A percentile compares a stretch with the other conserved stretches of the same genome.
Evolutionary conservation across 257 asterid species (phyloP).

Genomic region (Lycium ferocissimum): DNA sequence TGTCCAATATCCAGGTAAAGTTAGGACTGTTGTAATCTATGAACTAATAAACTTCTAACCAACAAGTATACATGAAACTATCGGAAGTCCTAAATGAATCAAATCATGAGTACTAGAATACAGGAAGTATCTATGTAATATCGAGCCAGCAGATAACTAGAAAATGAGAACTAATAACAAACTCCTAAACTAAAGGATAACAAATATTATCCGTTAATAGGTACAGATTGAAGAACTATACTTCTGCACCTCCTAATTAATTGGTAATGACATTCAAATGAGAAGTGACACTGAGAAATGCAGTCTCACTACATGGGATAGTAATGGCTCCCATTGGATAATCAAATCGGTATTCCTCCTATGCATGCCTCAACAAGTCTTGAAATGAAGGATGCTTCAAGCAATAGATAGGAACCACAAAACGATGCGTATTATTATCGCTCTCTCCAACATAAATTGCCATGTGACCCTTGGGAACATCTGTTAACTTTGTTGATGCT

Average conservation of each 20-base stretch:
- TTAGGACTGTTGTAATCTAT: neutral
- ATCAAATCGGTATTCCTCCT: slow-evolving; percentile 29
- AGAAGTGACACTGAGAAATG: slow-evolving; percentile 18
- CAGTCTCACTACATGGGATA: neutral
- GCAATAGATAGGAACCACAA: slow-evolving; percentile 32
- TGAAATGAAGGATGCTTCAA: slow-evolving; percentile 31
- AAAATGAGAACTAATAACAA: no score
- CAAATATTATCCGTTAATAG: neutral
- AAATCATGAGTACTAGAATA: no score
- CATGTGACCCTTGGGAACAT: slow-evolving; percentile 31
- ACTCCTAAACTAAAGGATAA: no score
- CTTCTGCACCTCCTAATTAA: neutral
- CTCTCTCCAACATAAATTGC: slow-evolving; percentile 33
- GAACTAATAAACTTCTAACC: neutral
- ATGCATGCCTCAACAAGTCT: slow-evolving; percentile 25
- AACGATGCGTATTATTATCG: neutral
- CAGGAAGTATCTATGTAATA: no score
- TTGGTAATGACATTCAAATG: slow-evolving; percentile 3
- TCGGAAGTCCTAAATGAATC: no score
- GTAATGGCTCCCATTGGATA: slow-evolving; percentile 32
- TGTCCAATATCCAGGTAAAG: neutral
- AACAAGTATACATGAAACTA: no score
- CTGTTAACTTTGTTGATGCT: neutral
- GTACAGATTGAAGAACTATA: neutral
- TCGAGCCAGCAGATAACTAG: no score